A percentile compares a stretch with the other conserved stretches of the same genome.
These are phyloP conservation scores for Vanilla planifolia DNA, from an alignment of 106 monocot genomes.

Conservation along the genomic window DNA sequence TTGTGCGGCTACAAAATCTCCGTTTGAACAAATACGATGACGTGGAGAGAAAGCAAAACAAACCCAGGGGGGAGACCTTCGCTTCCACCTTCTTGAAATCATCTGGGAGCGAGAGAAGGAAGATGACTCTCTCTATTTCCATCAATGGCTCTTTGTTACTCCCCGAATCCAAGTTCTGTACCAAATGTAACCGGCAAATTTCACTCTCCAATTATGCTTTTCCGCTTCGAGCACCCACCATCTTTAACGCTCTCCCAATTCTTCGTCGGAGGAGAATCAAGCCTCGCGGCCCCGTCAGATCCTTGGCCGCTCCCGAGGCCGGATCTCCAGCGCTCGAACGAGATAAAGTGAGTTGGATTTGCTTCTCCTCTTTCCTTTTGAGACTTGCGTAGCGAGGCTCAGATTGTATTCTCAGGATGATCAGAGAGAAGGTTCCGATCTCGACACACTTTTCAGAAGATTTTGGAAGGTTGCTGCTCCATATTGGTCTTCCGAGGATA, in stretches of 20 bases:
- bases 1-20: not conserved
- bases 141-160: not conserved
- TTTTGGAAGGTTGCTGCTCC: slow-evolving; percentile 96
- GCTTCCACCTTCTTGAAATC: not conserved
- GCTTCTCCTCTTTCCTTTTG: not conserved
- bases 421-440: slow-evolving; percentile 42
- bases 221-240: not conserved
- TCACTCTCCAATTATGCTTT: not conserved
- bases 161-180: not conserved
- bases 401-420: slow-evolving; percentile 26
- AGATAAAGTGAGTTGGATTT: slow-evolving; percentile 7
- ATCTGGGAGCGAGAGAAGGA: not conserved
- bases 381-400: not conserved
- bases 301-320: not conserved
- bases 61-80: not conserved
- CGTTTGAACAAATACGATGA: too few relatives aligned
- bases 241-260: slow-evolving; percentile 16
- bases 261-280: slow-evolving; percentile 18
- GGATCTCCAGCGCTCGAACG: not conserved
- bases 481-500: slow-evolving; percentile 97
- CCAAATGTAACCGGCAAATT: not conserved
- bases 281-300: not conserved
- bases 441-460: slow-evolving; percentile 63
- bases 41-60: slow-evolving; percentile 1
- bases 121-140: slow-evolving; percentile 6